phyloP scores from a whole-genome alignment of 371 early-diverging fungal species.

The Mucor irregularis region DNA sequence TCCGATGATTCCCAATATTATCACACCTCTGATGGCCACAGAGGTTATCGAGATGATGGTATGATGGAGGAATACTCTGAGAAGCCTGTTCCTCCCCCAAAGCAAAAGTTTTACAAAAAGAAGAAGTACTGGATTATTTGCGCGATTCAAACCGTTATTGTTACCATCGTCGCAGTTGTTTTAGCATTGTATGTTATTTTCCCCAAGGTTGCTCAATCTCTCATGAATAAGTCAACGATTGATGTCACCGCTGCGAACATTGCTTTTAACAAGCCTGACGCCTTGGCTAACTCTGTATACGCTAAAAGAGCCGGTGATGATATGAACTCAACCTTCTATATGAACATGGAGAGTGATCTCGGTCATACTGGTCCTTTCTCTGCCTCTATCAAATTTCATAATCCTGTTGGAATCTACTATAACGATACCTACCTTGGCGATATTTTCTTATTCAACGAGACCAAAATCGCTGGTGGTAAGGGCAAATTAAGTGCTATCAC shows the following conservation, averaged over 20 bases:
- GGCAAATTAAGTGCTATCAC: slow-evolving; percentile 46
- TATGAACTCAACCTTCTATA: slow-evolving; percentile 41
- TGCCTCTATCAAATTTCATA: slow-evolving; percentile 49
- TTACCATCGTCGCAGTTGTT: slow-evolving; percentile 51
- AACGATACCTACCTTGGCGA: slow-evolving; percentile 52
- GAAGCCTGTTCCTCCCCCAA: slow-evolving; percentile 40
- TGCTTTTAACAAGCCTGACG: slow-evolving; percentile 38
- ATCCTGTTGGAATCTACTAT: slow-evolving; percentile 42
- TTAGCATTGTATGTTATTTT: slow-evolving; percentile 57
- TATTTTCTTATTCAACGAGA: slow-evolving; percentile 48
- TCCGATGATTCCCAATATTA: slow-evolving; percentile 8
- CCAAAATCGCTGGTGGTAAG: slow-evolving; percentile 50
- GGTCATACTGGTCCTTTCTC: slow-evolving; percentile 61
- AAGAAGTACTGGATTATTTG: slow-evolving; percentile 63
- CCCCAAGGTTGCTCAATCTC: slow-evolving; percentile 61
- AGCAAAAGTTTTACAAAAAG: slow-evolving; percentile 50
- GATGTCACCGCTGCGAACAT: slow-evolving; percentile 52
- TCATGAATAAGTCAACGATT: slow-evolving; percentile 55
- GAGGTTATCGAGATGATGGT: slow-evolving; percentile 15
- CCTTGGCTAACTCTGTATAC: slow-evolving; percentile 10
- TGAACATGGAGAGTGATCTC: slow-evolving; percentile 53
- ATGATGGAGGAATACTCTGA: slow-evolving; percentile 49
- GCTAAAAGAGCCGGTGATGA: slow-evolving; percentile 35
- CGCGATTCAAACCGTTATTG: slow-evolving; percentile 45
- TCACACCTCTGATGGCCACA: slow-evolving; percentile 1